These are phyloP conservation scores for Dendrocalamus sinicus DNA, from an alignment of 176 grass and related monocot genomes.

Conservation along the genomic window DNA sequence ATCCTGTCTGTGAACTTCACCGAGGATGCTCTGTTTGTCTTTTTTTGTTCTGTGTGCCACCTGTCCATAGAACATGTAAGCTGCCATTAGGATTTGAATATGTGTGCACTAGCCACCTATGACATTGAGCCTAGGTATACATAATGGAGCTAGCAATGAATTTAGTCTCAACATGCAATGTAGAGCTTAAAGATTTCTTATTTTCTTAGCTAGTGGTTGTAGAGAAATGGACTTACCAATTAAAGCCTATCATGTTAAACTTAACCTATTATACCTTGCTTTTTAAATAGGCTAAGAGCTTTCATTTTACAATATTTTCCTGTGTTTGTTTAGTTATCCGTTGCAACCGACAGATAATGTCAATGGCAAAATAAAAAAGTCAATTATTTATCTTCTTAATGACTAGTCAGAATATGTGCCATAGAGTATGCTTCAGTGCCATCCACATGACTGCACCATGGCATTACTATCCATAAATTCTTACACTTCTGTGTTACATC, in stretches of 20 bases:
- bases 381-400: slow-evolving; percentile 14
- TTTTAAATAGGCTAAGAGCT: background rate
- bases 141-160: background rate
- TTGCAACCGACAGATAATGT: background rate
- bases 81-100: background rate
- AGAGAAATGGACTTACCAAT: background rate
- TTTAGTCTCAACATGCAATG: slow-evolving; percentile 19
- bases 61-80: slow-evolving; percentile 2
- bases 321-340: background rate
- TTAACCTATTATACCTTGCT: background rate
- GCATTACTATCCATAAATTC: slow-evolving; percentile 2
- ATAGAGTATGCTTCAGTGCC: slow-evolving; percentile 23
- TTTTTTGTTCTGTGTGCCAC: background rate
- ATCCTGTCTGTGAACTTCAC: background rate
- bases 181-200: background rate
- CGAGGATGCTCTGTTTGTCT: background rate
- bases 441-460: background rate
- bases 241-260: background rate
- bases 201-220: slow-evolving; percentile 8
- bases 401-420: slow-evolving; percentile 9
- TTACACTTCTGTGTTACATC: slow-evolving; percentile 12
- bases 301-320: background rate
- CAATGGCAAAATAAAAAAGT: background rate
- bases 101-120: background rate
- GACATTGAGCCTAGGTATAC: background rate